A percentile compares a stretch with the other conserved stretches of the same genome.
These are phyloP conservation scores for Nitzschia inconspicua DNA, from an alignment of 108 stramenopile genomes.

Conservation along the genomic window DNA sequence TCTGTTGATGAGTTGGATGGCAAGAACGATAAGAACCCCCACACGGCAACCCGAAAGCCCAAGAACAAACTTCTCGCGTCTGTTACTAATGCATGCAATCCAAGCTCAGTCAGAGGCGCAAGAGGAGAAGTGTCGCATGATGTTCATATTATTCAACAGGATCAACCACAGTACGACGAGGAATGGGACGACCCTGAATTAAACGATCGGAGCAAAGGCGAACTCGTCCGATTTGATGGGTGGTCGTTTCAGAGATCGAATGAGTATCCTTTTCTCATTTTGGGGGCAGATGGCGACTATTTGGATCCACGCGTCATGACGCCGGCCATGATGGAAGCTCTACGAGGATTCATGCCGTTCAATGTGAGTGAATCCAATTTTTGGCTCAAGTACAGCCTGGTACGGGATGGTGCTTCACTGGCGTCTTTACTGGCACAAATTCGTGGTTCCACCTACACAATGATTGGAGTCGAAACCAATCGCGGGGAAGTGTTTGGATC, in stretches of 20 bases:
- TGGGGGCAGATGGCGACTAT: constrained; percentile 24
- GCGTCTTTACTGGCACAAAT: constrained; percentile 36
- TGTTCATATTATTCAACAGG: not conserved
- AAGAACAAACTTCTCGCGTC: not conserved
- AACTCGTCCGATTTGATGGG: constrained; percentile 28
- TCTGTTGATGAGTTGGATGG: too few relatives aligned
- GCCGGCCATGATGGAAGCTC: constrained; percentile 40
- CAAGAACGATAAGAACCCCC: not conserved
- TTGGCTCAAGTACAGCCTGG: constrained; percentile 58
- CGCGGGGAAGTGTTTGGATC: constrained; percentile 79
- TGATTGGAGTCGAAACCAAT: constrained; percentile 73
- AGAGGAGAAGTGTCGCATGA: not conserved
- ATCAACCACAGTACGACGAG: too few relatives aligned
- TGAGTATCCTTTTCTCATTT: constrained; percentile 33
- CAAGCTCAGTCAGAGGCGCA: constrained; percentile 3
- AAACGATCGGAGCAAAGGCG: not conserved
- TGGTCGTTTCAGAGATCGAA: constrained; percentile 19
- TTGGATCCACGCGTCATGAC: constrained; percentile 31
- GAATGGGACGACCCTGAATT: too few relatives aligned
- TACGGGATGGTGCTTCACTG: constrained; percentile 62
- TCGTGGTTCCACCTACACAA: constrained; percentile 47
- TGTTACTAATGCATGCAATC: constrained; percentile 7
- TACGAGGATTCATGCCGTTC: constrained; percentile 43
- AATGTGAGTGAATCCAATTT: constrained; percentile 32
- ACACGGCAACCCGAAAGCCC: not conserved